A percentile compares a stretch with the other conserved stretches of the same genome.
phyloP scores from a whole-genome alignment of 768 basidiomycete species.

The Calocera viscosa region DNA sequence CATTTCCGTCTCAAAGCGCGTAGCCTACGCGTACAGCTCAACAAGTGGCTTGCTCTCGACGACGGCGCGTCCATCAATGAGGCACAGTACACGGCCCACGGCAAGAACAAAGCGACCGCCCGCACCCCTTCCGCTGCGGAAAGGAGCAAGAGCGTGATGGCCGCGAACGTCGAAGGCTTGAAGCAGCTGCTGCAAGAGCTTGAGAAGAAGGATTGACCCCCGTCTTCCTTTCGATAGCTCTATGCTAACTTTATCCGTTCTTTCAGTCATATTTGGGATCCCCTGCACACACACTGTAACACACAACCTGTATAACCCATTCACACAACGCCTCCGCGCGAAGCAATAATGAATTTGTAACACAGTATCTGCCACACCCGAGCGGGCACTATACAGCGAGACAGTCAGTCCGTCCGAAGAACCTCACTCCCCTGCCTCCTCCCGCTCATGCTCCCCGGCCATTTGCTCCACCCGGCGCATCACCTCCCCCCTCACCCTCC shows the following conservation, averaged over 20 bases:
- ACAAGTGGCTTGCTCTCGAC: constrained; percentile 63
- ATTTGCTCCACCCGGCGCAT: neutral
- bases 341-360: no score
- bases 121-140: neutral
- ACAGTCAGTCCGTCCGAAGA: neutral
- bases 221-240: neutral
- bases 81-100: neutral
- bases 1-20: constrained; percentile 81
- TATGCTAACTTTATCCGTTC: constrained; percentile 12
- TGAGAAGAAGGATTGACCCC: neutral
- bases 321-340: no score
- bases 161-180: constrained; percentile 13
- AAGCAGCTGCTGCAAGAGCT: constrained; percentile 16
- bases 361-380: no score
- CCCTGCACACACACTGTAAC: no score
- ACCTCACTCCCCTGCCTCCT: no score
- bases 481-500: neutral
- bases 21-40: constrained; percentile 56
- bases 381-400: no score
- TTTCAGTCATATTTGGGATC: no score
- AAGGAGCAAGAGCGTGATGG: constrained; percentile 8
- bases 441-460: neutral
- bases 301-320: no score
- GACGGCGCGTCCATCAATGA: constrained; percentile 48
- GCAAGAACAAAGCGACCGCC: neutral